These are phyloP conservation scores for Neurospora intermedia DNA, from an alignment of 495 filamentous ascomycete genomes.

Conservation along the genomic window DNA sequence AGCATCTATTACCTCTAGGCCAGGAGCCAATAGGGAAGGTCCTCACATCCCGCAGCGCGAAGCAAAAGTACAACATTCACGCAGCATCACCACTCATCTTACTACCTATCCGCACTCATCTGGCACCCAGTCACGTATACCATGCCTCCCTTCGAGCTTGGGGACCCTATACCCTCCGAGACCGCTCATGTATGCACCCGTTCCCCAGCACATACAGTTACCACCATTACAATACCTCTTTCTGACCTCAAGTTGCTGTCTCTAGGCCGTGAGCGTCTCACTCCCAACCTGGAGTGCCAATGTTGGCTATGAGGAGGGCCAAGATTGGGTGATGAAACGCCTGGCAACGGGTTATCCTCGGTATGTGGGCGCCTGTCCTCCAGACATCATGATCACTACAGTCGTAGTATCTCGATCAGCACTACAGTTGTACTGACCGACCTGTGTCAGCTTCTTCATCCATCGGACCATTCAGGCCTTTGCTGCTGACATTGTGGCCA, in stretches of 20 bases:
- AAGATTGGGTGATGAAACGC: conserved; percentile 70
- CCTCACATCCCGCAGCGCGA: not conserved
- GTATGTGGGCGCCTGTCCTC: conserved; percentile 24
- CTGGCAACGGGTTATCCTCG: conserved; percentile 89
- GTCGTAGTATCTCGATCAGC: not conserved
- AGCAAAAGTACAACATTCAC: not conserved
- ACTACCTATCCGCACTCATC: not conserved
- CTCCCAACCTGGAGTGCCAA: conserved; percentile 89
- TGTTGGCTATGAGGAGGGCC: conserved; percentile 85
- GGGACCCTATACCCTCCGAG: conserved; percentile 49
- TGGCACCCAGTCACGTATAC: not conserved
- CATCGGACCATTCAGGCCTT: conserved; percentile 74
- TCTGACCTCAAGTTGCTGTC: not conserved
- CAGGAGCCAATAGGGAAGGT: not conserved
- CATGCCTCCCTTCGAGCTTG: conserved; percentile 36
- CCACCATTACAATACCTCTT: not conserved
- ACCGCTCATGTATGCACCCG: conserved; percentile 42
- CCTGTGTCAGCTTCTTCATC: conserved; percentile 67
- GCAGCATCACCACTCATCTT: not conserved
- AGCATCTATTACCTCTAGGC: not conserved
- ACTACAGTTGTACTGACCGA: conserved; percentile 1
- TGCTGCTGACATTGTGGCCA: conserved; percentile 52
- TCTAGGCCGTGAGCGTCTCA: conserved; percentile 88
- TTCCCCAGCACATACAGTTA: conserved; percentile 13
- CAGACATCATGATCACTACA: not conserved